A percentile compares a stretch with the other conserved stretches of the same genome.
Evolutionary conservation across 2,329 filamentous ascomycete genomes (phyloP).

Genomic region (Cladorrhinum sp.): DNA sequence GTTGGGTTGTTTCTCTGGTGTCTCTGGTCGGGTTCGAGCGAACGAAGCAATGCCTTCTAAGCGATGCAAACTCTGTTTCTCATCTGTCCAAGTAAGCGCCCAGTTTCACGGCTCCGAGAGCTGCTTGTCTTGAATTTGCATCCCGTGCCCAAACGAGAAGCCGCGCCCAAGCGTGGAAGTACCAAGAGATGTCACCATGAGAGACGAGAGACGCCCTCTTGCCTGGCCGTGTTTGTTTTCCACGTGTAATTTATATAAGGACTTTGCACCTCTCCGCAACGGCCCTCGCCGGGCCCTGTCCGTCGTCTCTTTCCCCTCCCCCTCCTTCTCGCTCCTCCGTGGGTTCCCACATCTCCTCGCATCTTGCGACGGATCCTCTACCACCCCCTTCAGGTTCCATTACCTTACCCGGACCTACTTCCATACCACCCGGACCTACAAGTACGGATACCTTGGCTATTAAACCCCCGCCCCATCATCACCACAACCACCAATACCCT

Average conservation of each 20-base stretch:
- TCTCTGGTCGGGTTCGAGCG: not conserved
- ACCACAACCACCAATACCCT: constrained; percentile 1
- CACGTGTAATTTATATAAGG: constrained; percentile 7
- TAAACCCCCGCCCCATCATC: not conserved
- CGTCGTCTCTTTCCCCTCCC: not conserved
- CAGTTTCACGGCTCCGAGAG: constrained; percentile 2
- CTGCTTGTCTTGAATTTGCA: constrained; percentile 1
- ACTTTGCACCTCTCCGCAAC: not conserved
- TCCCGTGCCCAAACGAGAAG: constrained; percentile 9
- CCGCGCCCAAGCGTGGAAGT: constrained; percentile 15
- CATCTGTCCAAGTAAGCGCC: constrained; percentile 3
- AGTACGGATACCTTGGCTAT: not conserved
- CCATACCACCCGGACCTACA: too few species aligned
- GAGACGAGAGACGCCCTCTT: constrained; percentile 14
- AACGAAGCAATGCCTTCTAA: too few species aligned
- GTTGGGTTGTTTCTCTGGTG: not conserved
- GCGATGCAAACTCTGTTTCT: not conserved
- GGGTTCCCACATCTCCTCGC: not conserved
- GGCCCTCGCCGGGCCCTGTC: not conserved
- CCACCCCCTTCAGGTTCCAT: not conserved
- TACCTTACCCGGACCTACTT: not conserved
- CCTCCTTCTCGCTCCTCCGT: not conserved
- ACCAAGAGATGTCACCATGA: constrained; percentile 23
- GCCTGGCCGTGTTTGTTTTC: not conserved
- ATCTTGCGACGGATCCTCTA: not conserved